Conservation (phyloP, 129 eudicot genomes). For the Logfia minima region DNA sequence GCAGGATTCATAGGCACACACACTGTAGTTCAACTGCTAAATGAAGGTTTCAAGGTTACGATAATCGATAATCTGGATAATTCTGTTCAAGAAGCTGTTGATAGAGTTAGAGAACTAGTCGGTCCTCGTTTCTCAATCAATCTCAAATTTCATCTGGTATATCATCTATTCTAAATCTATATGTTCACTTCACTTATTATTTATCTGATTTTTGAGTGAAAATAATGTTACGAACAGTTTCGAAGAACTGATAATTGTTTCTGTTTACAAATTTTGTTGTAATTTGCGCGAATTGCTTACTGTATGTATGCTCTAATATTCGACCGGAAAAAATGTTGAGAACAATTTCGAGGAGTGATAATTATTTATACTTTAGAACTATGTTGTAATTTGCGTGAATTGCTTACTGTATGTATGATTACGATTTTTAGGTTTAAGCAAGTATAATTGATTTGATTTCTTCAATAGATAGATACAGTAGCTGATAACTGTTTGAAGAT, state of each 20-base stretch:
- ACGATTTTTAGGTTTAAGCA: not conserved
- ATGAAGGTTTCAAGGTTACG: constrained; percentile 70
- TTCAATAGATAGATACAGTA: not conserved
- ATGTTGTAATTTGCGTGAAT: not conserved
- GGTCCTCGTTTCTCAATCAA: constrained; percentile 64
- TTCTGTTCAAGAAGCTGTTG: constrained; percentile 77
- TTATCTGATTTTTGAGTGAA: not conserved
- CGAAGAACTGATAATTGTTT: not conserved
- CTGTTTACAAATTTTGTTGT: not conserved
- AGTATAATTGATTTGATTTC: not conserved
- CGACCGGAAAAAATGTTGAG: not conserved
- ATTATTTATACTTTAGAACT: too few relatives aligned
- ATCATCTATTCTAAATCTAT: not conserved
- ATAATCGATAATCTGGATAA: constrained; percentile 89
- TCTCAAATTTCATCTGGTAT: constrained; percentile 79
- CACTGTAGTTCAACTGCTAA: constrained; percentile 68
- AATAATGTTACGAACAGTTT: not conserved
- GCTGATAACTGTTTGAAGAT: not conserved
- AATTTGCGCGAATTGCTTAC: too few relatives aligned
- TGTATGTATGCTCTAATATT: too few relatives aligned
- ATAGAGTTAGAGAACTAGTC: constrained; percentile 55
- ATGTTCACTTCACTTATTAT: not conserved
- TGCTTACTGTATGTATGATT: not conserved
- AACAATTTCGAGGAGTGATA: not conserved
- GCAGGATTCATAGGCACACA: constrained; percentile 98